A percentile compares a stretch with the other conserved stretches of the same genome.
Conservation (phyloP, 305 asterid genomes). For the Fraxinus floribunda region DNA sequence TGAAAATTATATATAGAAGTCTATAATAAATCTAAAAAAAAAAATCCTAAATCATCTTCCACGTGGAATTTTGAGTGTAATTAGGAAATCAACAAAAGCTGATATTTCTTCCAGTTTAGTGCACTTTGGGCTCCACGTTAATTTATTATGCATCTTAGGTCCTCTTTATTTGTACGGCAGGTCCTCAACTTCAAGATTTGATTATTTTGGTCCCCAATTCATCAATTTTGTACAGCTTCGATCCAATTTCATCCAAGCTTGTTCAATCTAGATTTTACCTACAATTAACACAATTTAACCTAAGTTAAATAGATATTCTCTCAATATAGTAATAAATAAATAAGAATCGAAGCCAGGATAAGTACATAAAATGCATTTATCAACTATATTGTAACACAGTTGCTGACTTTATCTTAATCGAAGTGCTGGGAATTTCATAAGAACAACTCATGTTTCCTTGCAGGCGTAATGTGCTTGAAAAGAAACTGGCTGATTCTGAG, state of each 20-base stretch:
- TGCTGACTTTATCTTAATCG: conserved; percentile 13
- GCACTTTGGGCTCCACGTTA: not conserved
- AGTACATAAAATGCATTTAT: not conserved
- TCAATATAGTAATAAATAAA: not conserved
- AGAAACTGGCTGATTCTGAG: conserved; percentile 79
- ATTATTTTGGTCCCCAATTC: not conserved
- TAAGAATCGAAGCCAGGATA: not conserved
- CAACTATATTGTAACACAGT: not conserved
- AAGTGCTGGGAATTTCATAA: conserved; percentile 10
- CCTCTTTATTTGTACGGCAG: not conserved
- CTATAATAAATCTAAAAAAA: not conserved
- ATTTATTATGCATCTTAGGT: too few relatives aligned
- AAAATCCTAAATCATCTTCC: not conserved
- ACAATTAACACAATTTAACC: not conserved
- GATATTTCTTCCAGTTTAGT: not conserved
- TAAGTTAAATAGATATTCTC: too few relatives aligned
- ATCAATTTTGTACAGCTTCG: not conserved
- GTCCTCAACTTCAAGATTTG: not conserved
- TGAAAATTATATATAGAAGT: not conserved
- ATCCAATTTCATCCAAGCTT: not conserved
- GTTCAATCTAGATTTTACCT: not conserved
- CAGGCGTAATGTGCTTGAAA: conserved; percentile 72
- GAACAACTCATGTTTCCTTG: conserved; percentile 23
- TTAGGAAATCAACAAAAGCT: not conserved
- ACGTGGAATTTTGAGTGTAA: not conserved